Conservation (phyloP, 805 yeast genomes). For the Candida alai region DNA sequence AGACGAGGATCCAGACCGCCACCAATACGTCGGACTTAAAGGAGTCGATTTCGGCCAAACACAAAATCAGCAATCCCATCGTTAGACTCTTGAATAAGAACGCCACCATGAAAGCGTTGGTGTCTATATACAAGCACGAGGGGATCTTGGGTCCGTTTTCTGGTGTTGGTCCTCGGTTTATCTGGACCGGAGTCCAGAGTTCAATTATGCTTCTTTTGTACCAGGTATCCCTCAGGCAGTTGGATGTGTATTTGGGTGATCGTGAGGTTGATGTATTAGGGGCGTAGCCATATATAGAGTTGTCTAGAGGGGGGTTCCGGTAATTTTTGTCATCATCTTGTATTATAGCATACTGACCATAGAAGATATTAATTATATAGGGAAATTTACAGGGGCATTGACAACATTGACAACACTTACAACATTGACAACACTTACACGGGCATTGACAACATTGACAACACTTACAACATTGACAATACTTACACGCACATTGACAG, state of each 20-base stretch:
- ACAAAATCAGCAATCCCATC: conserved; percentile 6
- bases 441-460: no score
- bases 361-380: no score
- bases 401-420: no score
- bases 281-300: no score
- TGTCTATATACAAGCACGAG: conserved; percentile 57
- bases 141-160: conserved; percentile 79
- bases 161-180: conserved; percentile 94
- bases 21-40: conserved; percentile 22
- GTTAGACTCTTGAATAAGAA: conserved; percentile 14
- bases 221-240: conserved; percentile 65
- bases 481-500: no score
- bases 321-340: no score
- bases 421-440: no score
- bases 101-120: conserved; percentile 31
- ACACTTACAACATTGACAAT: no score
- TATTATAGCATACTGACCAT: no score
- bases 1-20: conserved; percentile 91
- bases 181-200: conserved; percentile 96
- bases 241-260: conserved; percentile 26
- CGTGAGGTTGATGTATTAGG: neutral
- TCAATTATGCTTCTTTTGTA: conserved; percentile 88
- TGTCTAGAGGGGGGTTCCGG: no score
- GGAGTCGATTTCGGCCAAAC: neutral
- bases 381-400: no score